phyloP scores from a whole-genome alignment of 108 stramenopile genomes.

The Cyclotella cryptica region DNA sequence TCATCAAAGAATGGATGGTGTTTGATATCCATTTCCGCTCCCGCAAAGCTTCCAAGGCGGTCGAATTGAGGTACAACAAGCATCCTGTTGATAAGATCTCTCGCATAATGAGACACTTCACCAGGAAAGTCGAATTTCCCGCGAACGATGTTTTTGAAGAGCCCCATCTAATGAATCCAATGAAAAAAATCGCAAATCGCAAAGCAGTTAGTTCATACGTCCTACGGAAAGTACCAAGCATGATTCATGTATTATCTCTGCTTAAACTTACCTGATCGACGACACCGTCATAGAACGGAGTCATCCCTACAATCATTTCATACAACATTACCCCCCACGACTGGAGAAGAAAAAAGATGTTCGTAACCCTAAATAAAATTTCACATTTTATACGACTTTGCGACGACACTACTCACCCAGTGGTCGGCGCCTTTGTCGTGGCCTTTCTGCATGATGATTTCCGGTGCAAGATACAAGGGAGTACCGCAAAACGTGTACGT shows the following conservation, averaged over 20 bases:
- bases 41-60: conserved; percentile 81
- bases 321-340: conserved; percentile 95
- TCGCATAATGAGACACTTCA: conserved; percentile 42
- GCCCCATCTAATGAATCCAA: conserved; percentile 39
- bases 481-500: conserved; percentile 96
- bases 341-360: conserved; percentile 32
- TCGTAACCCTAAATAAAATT: no score
- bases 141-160: conserved; percentile 84
- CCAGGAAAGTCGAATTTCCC: conserved; percentile 64
- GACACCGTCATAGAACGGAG: conserved; percentile 82
- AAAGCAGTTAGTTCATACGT: background rate
- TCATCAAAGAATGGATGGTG: conserved; percentile 83
- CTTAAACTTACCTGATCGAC: conserved; percentile 59
- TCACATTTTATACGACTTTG: no score
- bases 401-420: conserved; percentile 59
- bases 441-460: conserved; percentile 94
- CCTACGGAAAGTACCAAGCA: background rate
- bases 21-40: conserved; percentile 77
- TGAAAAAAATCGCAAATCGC: background rate
- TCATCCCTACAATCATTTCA: conserved; percentile 91
- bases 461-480: conserved; percentile 96
- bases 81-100: conserved; percentile 73
- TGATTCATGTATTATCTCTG: background rate
- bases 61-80: conserved; percentile 62
- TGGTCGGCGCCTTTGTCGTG: conserved; percentile 98